These are phyloP conservation scores for Nannochloropsis granulata DNA, from an alignment of 108 stramenopile species.

Conservation along the genomic window DNA sequence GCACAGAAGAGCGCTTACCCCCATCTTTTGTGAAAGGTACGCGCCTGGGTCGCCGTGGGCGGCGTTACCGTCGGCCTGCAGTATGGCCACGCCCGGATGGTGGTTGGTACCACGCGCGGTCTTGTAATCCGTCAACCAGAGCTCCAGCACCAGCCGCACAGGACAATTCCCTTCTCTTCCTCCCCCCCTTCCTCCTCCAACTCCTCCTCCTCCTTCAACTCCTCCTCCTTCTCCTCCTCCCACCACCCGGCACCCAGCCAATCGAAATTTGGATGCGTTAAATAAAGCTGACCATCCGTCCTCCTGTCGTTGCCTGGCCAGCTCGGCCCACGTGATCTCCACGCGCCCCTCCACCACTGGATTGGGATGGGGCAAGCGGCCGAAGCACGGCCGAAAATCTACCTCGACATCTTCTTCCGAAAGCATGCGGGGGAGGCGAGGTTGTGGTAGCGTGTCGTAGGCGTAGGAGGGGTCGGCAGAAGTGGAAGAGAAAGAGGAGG, in stretches of 20 bases:
- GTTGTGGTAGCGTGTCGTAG: background rate
- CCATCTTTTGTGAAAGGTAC: constrained; percentile 26
- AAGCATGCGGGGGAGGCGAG: background rate
- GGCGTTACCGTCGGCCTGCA: constrained; percentile 4
- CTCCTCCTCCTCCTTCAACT: background rate
- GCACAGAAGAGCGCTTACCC: constrained; percentile 8
- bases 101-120: constrained; percentile 14
- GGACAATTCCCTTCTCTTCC: background rate
- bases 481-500: background rate
- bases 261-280: background rate
- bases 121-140: constrained; percentile 19
- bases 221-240: background rate
- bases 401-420: background rate
- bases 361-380: background rate
- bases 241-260: background rate
- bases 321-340: background rate
- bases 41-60: background rate
- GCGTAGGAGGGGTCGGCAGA: background rate
- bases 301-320: background rate
- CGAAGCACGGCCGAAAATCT: background rate
- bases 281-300: background rate
- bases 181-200: background rate
- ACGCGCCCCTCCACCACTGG: background rate
- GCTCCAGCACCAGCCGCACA: constrained; percentile 5
- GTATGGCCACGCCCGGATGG: background rate